Conservation (phyloP, 345 rosid species). For the Hibiscus syriacus region DNA sequence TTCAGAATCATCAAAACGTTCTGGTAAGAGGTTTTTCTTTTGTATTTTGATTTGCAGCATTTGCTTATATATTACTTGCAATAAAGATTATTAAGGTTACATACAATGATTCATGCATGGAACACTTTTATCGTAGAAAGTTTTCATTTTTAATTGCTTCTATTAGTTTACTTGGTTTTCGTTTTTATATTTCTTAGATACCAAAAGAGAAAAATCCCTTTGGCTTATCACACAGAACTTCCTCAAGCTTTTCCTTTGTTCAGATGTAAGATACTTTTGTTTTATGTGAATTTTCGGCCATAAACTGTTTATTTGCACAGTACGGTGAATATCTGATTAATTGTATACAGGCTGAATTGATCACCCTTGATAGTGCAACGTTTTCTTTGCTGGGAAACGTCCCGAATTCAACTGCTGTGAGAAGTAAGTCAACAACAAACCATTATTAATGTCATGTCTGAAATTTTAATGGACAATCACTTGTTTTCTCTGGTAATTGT, state of each 20-base stretch:
- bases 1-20: slow-evolving; percentile 31
- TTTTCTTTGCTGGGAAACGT: slow-evolving; percentile 48
- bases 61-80: not conserved
- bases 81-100: not conserved
- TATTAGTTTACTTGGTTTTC: not conserved
- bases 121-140: not conserved
- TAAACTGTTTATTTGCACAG: not conserved
- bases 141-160: not conserved
- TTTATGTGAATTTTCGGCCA: not conserved
- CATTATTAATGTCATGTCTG: slow-evolving; percentile 6
- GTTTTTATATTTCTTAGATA: slow-evolving; percentile 27
- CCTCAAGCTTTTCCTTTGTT: slow-evolving; percentile 76
- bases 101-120: not conserved
- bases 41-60: not conserved
- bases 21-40: slow-evolving; percentile 33
- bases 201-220: slow-evolving; percentile 60
- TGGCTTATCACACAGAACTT: slow-evolving; percentile 69
- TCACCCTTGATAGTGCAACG: slow-evolving; percentile 67
- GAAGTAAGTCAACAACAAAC: slow-evolving; percentile 37
- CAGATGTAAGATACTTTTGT: slow-evolving; percentile 44
- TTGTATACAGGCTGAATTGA: slow-evolving; percentile 40
- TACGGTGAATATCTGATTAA: slow-evolving; percentile 1
- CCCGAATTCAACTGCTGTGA: slow-evolving; percentile 45
- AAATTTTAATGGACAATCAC: slow-evolving; percentile 8
- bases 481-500: slow-evolving; percentile 11